Evolutionary conservation across 352 stramenopile genomes (phyloP), one percentile per base, ranked within the genome.

Genomic region (Globisporangium mamillatum): DNA sequence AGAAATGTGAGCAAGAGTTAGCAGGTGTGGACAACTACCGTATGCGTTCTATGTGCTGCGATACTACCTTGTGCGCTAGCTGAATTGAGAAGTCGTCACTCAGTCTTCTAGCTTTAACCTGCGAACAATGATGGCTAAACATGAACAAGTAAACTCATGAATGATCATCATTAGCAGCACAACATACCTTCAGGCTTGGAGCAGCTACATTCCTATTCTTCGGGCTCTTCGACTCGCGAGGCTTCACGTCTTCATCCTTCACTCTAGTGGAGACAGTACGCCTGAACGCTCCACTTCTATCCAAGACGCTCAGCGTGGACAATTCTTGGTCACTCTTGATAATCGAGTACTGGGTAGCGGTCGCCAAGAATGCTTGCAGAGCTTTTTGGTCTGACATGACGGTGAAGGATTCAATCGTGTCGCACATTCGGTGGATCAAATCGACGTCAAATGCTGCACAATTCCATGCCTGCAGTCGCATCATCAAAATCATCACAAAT

Each of bases 401-500:
- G 22, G 66, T 72, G 64, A 89, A 89, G 14, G 69, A 56, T 34
- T 70, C 71, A 29, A 90, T 52, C 6, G 80, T 64, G 50, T 75
- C 65, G 70, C 77, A 87, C 44, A 89, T 66, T 34, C 65, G 71
- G 53, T 66, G 61, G 61, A 94, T 78, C 57, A 82, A 75, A n/a
- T 78, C 56, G 24, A 50, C 61, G 27, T 75, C 75, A 20, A 92
- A 74, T 18, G 78, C 78, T 38, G 81, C 80, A 64, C 80, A 90
- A 61, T 82, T 94, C 86, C 86, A 94, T 27, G 80, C 80, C 80
- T 88, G 48, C 29, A 48, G 18, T 53, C 44, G 20, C 12, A 25
- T 16, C 22, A 25, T 18, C 12, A 53, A 20, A n/a, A 24, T 38
- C 7, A 38, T 38, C 32, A 38, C 32, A n/a, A 24, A 25, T 27